phyloP scores from a whole-genome alignment of 768 basidiomycete species.

The Leucogyrophana mollusca region DNA sequence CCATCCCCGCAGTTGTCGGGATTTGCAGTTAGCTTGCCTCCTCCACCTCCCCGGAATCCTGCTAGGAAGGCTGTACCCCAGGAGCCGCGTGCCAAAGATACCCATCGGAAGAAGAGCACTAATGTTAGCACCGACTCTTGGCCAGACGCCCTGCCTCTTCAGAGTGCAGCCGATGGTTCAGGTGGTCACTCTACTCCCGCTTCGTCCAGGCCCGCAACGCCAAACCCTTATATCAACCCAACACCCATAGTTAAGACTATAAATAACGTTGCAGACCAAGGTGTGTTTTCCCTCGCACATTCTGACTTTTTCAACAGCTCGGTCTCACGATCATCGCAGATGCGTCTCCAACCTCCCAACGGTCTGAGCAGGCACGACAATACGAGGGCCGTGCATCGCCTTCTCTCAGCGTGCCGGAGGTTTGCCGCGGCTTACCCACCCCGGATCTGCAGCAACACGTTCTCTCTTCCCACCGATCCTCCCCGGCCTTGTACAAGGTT shows the following conservation, averaged over 20 bases:
- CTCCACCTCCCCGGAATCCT: slow-evolving; percentile 31
- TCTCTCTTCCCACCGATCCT: slow-evolving; percentile 15
- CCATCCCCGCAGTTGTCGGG: slow-evolving; percentile 9
- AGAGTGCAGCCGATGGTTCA: not conserved
- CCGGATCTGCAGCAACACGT: slow-evolving; percentile 3
- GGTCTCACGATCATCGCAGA: slow-evolving; percentile 10
- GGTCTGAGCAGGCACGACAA: not conserved
- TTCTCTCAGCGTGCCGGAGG: slow-evolving; percentile 9
- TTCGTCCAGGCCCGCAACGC: slow-evolving; percentile 19
- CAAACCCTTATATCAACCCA: slow-evolving; percentile 38
- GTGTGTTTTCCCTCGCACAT: not conserved
- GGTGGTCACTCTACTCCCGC: slow-evolving; percentile 5
- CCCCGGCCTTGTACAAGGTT: slow-evolving; percentile 28
- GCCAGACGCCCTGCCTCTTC: slow-evolving; percentile 17
- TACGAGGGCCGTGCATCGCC: not conserved
- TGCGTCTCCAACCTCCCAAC: slow-evolving; percentile 11
- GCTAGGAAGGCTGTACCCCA: slow-evolving; percentile 15
- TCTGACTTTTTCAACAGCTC: not conserved
- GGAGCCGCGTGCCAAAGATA: slow-evolving; percentile 18
- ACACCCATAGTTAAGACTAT: slow-evolving; percentile 22
- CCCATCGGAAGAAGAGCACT: slow-evolving; percentile 10
- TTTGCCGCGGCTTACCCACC: slow-evolving; percentile 1
- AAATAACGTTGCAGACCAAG: slow-evolving; percentile 5
- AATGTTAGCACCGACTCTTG: slow-evolving; percentile 20
- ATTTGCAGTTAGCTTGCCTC: slow-evolving; percentile 27